Percentiles rank a stretch among this genome's conserved stretches.
phyloP scores from a whole-genome alignment of 768 basidiomycete species.

The Phallus indusiatus region DNA sequence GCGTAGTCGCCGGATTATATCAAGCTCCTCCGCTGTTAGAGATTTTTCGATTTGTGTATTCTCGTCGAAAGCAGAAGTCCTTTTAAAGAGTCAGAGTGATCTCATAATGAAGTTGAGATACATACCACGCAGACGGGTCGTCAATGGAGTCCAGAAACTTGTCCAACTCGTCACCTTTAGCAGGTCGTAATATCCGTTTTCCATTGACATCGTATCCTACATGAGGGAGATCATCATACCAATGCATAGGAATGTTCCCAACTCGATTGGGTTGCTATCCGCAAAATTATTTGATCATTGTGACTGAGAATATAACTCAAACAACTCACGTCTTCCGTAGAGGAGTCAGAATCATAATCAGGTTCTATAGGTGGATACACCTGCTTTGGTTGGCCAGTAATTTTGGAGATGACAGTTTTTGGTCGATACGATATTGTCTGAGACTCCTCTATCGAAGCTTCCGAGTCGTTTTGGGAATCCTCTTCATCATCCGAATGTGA shows the following conservation, averaged over 20 bases:
- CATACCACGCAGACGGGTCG: slow-evolving; percentile 80
- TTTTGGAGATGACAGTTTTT: slow-evolving; percentile 62
- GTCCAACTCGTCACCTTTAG: slow-evolving; percentile 92
- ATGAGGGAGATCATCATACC: slow-evolving; percentile 99
- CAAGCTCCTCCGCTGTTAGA: slow-evolving; percentile 82
- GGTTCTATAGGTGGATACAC: slow-evolving; percentile 87
- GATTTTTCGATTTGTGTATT: slow-evolving; percentile 77
- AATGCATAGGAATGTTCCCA: slow-evolving; percentile 92
- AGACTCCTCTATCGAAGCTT: slow-evolving; percentile 36
- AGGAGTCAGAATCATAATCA: slow-evolving; percentile 85
- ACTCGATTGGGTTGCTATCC: slow-evolving; percentile 84
- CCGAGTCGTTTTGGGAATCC: slow-evolving; percentile 18
- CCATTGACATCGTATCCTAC: slow-evolving; percentile 95
- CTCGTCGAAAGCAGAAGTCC: slow-evolving; percentile 92
- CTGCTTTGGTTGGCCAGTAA: slow-evolving; percentile 77
- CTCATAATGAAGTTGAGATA: slow-evolving; percentile 10
- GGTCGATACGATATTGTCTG: slow-evolving; percentile 41
- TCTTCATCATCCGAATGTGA: slow-evolving; percentile 29
- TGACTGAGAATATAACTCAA: slow-evolving; percentile 2
- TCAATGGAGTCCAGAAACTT: slow-evolving; percentile 93
- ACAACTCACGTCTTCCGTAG: slow-evolving; percentile 74
- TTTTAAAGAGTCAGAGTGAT: slow-evolving; percentile 19
- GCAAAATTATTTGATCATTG: not conserved
- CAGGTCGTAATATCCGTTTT: slow-evolving; percentile 87
- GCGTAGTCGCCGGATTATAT: slow-evolving; percentile 89